These are phyloP conservation scores for Colletotrichum trifolii DNA, from an alignment of 2,329 filamentous ascomycete species.

Conservation along the genomic window DNA sequence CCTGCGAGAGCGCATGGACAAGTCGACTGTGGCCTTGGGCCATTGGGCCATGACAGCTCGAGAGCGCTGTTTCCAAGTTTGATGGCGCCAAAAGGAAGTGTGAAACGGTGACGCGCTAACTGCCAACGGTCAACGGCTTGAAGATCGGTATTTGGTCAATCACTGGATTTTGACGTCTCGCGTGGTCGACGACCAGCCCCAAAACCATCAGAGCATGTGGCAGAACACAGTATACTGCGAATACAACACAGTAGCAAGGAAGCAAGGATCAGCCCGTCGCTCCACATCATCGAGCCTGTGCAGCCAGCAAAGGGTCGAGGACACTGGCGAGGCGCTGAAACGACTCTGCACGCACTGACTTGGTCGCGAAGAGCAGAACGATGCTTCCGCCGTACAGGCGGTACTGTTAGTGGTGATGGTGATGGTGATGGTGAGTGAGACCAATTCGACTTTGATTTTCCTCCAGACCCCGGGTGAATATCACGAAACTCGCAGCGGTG, in stretches of 20 bases:
- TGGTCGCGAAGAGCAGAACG: no score
- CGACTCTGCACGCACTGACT: conserved; percentile 6
- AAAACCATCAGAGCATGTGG: not conserved
- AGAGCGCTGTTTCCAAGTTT: not conserved
- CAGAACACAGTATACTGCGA: no score
- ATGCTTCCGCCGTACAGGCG: not conserved
- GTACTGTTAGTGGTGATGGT: not conserved
- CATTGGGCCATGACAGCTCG: not conserved
- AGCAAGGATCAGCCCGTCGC: not conserved
- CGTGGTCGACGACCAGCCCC: conserved; percentile 24
- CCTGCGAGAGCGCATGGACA: conserved; percentile 15
- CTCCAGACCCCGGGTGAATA: not conserved
- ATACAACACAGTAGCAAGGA: no score
- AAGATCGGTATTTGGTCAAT: not conserved
- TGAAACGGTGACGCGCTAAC: conserved; percentile 22
- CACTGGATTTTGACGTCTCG: not conserved
- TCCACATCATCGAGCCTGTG: conserved; percentile 14
- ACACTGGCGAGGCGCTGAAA: conserved; percentile 25
- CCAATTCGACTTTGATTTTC: no score
- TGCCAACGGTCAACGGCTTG: conserved; percentile 5
- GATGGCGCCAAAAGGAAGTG: conserved; percentile 10
- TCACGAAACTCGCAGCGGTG: not conserved
- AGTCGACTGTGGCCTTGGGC: not conserved
- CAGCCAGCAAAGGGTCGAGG: conserved; percentile 13
- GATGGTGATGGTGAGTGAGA: not conserved